These are phyloP conservation scores for Tetratostichococcus sp. DNA, from an alignment of 139 green algal genomes.

Conservation along the genomic window DNA sequence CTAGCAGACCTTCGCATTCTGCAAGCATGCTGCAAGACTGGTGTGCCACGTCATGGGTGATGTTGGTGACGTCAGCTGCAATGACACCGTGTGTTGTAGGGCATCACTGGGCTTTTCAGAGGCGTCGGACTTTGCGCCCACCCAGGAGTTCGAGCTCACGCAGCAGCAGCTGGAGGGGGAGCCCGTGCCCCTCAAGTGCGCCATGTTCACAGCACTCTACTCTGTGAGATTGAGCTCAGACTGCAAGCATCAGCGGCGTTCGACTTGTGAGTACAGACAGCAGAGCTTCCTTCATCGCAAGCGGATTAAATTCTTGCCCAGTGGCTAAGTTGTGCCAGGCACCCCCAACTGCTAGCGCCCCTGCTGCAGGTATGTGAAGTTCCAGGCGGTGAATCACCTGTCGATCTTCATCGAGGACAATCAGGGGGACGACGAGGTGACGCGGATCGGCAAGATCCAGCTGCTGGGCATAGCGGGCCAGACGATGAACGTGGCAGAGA, in stretches of 20 bases:
- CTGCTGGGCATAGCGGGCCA: conserved; percentile 52
- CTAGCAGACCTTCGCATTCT: too few relatives aligned
- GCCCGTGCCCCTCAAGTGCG: conserved; percentile 53
- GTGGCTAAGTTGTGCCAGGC: too few relatives aligned
- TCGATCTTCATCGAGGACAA: conserved; percentile 70
- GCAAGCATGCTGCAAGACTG: background rate
- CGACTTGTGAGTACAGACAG: too few relatives aligned
- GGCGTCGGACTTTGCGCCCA: conserved; percentile 31
- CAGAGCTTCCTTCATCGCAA: too few relatives aligned
- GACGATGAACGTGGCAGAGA: conserved; percentile 63
- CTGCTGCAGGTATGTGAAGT: conserved; percentile 62
- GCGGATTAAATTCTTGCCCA: too few relatives aligned
- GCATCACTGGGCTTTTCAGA: conserved; percentile 32
- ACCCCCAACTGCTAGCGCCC: too few relatives aligned
- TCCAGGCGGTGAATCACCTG: conserved; percentile 59
- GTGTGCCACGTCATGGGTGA: conserved; percentile 29
- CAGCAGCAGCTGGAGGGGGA: conserved; percentile 45
- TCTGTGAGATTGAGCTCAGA: too few relatives aligned
- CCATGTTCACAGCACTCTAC: background rate
- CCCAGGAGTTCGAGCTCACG: conserved; percentile 63
- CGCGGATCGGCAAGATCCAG: conserved; percentile 57
- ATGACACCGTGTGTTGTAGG: conserved; percentile 8
- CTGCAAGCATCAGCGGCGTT: too few relatives aligned
- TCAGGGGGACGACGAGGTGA: conserved; percentile 60
- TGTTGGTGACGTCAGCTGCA: conserved; percentile 1